These are phyloP conservation scores for Erigeron philadelphicus DNA, from an alignment of 140 eudicot genomes.

Conservation along the genomic window DNA sequence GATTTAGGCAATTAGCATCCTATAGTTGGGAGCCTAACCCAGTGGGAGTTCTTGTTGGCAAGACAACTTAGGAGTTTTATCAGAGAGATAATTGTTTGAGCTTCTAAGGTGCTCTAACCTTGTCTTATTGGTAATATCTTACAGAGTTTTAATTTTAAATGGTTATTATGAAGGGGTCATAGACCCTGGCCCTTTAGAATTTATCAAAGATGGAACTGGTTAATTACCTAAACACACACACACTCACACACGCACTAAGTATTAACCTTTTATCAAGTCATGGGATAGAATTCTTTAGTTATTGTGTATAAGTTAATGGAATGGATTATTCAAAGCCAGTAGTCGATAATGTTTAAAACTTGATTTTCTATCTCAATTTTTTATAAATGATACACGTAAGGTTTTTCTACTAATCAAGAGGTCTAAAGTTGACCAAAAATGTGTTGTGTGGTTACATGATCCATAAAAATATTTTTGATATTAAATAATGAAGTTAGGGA, in stretches of 20 bases:
- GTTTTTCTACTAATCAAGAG: background rate
- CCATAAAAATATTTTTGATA: too few species aligned
- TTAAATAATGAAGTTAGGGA: too few species aligned
- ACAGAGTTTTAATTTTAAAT: background rate
- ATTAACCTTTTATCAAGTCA: background rate
- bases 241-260: background rate
- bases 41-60: background rate
- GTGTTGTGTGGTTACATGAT: too few species aligned
- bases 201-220: background rate
- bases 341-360: background rate
- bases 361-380: background rate
- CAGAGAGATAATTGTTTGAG: background rate
- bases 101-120: background rate
- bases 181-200: background rate
- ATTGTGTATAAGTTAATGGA: too few species aligned
- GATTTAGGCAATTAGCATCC: slow-evolving; percentile 8
- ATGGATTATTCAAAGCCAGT: too few species aligned
- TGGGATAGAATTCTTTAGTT: background rate
- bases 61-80: background rate
- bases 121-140: background rate
- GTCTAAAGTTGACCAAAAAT: background rate
- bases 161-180: background rate
- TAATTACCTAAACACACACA: background rate
- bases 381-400: background rate
- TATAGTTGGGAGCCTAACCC: background rate